Evolutionary conservation across 2,329 filamentous ascomycete genomes (phyloP).

Genomic region (Sporothrix globosa): DNA sequence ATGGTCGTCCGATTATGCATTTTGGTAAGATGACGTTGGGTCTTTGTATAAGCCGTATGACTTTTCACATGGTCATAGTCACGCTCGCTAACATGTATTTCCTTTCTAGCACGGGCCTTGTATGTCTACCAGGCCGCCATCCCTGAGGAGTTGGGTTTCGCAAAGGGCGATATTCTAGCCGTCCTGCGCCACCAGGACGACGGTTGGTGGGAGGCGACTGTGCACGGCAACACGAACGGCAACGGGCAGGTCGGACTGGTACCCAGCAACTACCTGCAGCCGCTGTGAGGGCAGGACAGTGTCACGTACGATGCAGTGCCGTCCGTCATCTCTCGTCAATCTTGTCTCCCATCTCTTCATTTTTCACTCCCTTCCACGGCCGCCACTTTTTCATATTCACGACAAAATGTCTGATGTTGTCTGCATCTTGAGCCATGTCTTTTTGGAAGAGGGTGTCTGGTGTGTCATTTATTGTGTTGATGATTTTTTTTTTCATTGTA

Average conservation of each 20-base stretch:
- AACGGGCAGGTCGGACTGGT: conserved; percentile 64
- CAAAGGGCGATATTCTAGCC: conserved; percentile 88
- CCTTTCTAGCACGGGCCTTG: conserved; percentile 75
- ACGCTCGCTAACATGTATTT: conserved; percentile 20
- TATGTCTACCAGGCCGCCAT: conserved; percentile 96
- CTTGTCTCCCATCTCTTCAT: neutral
- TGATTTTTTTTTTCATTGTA: conserved; percentile 1
- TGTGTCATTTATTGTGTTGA: conserved; percentile 13
- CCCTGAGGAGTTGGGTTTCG: conserved; percentile 89
- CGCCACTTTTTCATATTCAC: conserved; percentile 14
- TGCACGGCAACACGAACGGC: conserved; percentile 61
- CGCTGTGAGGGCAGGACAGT: conserved; percentile 45
- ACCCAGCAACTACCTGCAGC: conserved; percentile 69
- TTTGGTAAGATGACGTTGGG: conserved; percentile 70
- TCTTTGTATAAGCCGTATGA: neutral
- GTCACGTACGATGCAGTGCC: neutral
- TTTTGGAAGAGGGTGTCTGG: neutral
- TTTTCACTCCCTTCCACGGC: neutral
- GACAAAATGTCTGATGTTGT: conserved; percentile 17
- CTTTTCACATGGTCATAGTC: conserved; percentile 6
- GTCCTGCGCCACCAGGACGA: conserved; percentile 92
- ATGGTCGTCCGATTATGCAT: conserved; percentile 86
- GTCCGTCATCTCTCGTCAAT: neutral
- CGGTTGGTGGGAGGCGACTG: conserved; percentile 98
- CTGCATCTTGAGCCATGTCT: conserved; percentile 14